Conservation (phyloP, 257 asterid genomes). For the Nicotiana sylvestris region DNA sequence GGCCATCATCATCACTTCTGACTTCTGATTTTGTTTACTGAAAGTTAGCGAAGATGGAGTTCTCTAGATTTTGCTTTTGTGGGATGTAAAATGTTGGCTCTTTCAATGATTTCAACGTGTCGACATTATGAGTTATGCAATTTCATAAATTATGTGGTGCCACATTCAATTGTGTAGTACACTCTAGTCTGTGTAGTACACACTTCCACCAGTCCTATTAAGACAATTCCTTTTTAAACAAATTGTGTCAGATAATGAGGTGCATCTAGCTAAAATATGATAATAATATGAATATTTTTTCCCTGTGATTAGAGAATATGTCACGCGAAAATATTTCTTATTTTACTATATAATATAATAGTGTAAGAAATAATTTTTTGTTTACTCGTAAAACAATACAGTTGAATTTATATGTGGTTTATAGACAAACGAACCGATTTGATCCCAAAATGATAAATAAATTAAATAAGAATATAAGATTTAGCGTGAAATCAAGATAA, state of each 20-base stretch:
- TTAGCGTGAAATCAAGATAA: no score
- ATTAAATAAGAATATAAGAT: no score
- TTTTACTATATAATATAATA: not conserved
- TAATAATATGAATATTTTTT: not conserved
- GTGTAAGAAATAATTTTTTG: no score
- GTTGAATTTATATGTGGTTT: no score
- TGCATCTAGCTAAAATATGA: no score
- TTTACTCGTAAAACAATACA: no score
- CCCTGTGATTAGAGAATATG: no score
- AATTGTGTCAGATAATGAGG: not conserved
- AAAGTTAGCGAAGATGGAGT: not conserved
- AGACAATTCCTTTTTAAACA: not conserved
- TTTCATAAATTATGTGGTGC: not conserved
- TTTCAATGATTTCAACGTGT: not conserved
- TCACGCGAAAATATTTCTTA: no score
- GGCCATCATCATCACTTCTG: conserved; percentile 23
- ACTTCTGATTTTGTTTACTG: not conserved
- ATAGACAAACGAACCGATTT: no score
- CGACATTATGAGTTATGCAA: not conserved
- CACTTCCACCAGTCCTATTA: not conserved
- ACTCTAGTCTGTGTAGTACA: not conserved
- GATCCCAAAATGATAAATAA: no score
- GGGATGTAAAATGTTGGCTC: not conserved
- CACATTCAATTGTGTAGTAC: not conserved
- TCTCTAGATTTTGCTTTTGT: not conserved